Evolutionary conservation across 176 grass and related monocot genomes (phyloP), one percentile per base, ranked within the genome.

Genomic region (Oryza brachyantha): DNA sequence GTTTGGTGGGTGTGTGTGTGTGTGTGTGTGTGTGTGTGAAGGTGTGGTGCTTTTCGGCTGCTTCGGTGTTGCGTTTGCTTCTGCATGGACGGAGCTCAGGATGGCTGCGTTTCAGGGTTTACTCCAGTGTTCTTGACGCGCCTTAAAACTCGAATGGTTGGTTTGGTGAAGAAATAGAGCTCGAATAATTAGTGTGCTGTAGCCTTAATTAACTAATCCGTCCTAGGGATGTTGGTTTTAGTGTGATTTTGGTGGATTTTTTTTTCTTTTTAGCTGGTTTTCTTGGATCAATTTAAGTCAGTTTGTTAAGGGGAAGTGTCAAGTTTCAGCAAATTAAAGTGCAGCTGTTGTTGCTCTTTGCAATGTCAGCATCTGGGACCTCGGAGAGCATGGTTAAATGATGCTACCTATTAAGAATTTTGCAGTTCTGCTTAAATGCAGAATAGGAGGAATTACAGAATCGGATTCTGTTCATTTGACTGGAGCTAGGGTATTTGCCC

Each of bases 101-200:
- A 77, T 28, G 61, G 80, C 60, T 74, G 68, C 45, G 14, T 68
- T 72, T 54, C 41, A 55, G 63, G 48, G 36, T 17, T 75, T 79
- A 29, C n/a, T 67, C 21, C 26, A 16, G 29, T 17, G 2, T 34
- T 67, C 1, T 14, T 37, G 17, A 26, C 29, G 9, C 26, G 62
- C 14, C 21, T 54, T 64, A 52, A n/a, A n/a, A n/a, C n/a, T n/a
- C n/a, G n/a, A n/a, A n/a, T n/a, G n/a, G n/a, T n/a, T n/a, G n/a
- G n/a, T n/a, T n/a, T n/a, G n/a, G n/a, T n/a, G n/a, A n/a, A n/a
- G n/a, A n/a, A n/a, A n/a, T n/a, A n/a, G 27, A 61, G 7, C 32
- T 74, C 29, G 5, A 81, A 27, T 26, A 67, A 11, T 43, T 72
- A 28, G 21, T 25, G 14, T 21, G 17, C 26, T n/a, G 68, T 46